A percentile compares a stretch with the other conserved stretches of the same genome.
Evolutionary conservation across 1,139 yeast genomes (phyloP).

Genomic region (Scheffersomyces stambukii): DNA sequence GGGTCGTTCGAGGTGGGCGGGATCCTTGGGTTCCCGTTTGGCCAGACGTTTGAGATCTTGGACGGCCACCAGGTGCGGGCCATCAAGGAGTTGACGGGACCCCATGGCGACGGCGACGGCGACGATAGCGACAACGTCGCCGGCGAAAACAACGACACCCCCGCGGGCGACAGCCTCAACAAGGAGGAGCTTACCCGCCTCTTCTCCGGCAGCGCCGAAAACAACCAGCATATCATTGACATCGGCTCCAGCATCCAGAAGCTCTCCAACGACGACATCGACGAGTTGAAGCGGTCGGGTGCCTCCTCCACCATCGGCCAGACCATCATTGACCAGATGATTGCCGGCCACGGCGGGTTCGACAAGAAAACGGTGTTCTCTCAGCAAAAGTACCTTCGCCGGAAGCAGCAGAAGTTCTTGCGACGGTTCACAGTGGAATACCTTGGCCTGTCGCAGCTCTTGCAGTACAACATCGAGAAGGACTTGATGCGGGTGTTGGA

Average conservation of each 20-base stretch:
- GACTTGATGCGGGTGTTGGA: conserved; percentile 75
- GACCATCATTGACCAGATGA: conserved; percentile 74
- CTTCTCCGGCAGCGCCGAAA: conserved; percentile 48
- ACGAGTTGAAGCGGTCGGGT: conserved; percentile 66
- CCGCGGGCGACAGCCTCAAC: conserved; percentile 21
- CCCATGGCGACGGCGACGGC: conserved; percentile 21
- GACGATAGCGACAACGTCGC: conserved; percentile 21
- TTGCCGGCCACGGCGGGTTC: conserved; percentile 80
- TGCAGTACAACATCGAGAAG: conserved; percentile 68
- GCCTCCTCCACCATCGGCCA: conserved; percentile 67
- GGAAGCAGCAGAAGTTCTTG: conserved; percentile 88
- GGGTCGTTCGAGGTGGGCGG: conserved; percentile 77
- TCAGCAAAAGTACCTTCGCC: conserved; percentile 84
- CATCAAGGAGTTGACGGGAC: conserved; percentile 36
- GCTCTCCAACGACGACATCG: conserved; percentile 72
- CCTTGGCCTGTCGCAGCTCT: conserved; percentile 69
- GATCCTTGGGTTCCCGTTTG: conserved; percentile 77
- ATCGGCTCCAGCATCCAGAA: conserved; percentile 74
- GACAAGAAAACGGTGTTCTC: conserved; percentile 86
- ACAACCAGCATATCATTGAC: conserved; percentile 69
- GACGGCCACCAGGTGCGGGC: conserved; percentile 54
- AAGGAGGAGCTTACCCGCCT: conserved; percentile 37
- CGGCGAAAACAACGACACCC: conserved; percentile 3
- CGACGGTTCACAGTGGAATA: conserved; percentile 81
- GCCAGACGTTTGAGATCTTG: conserved; percentile 82